These are phyloP conservation scores for Tolypocladium guangdongense DNA, from an alignment of 2,329 filamentous ascomycete species.

Conservation along the genomic window DNA sequence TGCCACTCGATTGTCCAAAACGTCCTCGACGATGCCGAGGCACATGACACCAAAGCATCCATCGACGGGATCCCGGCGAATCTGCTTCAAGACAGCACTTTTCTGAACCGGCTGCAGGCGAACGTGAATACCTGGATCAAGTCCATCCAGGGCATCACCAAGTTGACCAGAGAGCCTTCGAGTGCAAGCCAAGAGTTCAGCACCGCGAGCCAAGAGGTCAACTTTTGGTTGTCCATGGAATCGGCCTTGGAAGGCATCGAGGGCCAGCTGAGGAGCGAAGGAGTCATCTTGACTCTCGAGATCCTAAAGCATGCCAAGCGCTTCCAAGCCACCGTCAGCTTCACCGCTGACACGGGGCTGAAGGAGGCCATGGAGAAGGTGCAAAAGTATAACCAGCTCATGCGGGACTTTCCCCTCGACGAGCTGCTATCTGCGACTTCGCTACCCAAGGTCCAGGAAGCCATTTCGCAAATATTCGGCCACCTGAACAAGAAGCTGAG, in stretches of 20 bases:
- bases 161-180: conserved; percentile 75
- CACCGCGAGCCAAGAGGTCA: conserved; percentile 93
- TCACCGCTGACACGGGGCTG: conserved; percentile 87
- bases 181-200: conserved; percentile 42
- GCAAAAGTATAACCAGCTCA: conserved; percentile 96
- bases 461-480: conserved; percentile 77
- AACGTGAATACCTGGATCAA: conserved; percentile 98
- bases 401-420: conserved; percentile 95
- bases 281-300: conserved; percentile 82
- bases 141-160: conserved; percentile 92
- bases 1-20: conserved; percentile 82
- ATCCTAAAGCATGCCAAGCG: conserved; percentile 95
- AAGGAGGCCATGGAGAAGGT: conserved; percentile 95
- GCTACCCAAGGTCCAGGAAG: conserved; percentile 77
- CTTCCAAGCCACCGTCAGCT: conserved; percentile 95
- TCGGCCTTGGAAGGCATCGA: conserved; percentile 86
- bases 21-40: conserved; percentile 67
- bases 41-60: conserved; percentile 55
- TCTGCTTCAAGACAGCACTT: conserved; percentile 78
- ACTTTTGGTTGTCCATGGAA: conserved; percentile 98
- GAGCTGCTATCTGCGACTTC: conserved; percentile 89
- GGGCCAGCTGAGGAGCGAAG: conserved; percentile 75
- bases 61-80: conserved; percentile 66
- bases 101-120: conserved; percentile 87
- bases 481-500: conserved; percentile 98